A percentile compares a stretch with the other conserved stretches of the same genome.
These are phyloP conservation scores for Amanita fuliginea DNA, from an alignment of 768 basidiomycete genomes.

Conservation along the genomic window DNA sequence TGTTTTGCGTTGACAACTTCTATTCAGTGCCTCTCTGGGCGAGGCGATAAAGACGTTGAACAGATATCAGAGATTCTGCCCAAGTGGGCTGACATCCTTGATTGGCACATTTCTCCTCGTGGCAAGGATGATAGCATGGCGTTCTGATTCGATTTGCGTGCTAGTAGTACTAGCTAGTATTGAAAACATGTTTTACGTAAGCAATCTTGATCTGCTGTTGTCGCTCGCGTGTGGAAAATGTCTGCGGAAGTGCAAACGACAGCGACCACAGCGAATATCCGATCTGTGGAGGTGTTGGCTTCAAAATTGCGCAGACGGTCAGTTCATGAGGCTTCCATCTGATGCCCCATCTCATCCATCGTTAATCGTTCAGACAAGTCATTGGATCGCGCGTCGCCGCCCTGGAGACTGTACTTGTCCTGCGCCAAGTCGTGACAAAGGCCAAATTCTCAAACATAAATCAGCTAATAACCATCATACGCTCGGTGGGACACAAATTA, in stretches of 20 bases:
- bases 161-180: too few species aligned
- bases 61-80: constrained; percentile 92
- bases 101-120: constrained; percentile 72
- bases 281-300: constrained; percentile 57
- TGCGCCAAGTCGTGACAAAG: constrained; percentile 83
- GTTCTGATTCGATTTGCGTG: background rate
- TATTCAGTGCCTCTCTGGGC: constrained; percentile 80
- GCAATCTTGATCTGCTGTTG: background rate
- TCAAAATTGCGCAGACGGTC: constrained; percentile 65
- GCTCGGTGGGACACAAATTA: constrained; percentile 66
- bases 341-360: background rate
- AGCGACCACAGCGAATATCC: constrained; percentile 32
- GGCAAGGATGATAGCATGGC: constrained; percentile 8
- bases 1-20: background rate
- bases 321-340: constrained; percentile 19
- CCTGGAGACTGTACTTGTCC: constrained; percentile 76
- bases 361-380: constrained; percentile 55
- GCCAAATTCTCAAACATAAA: constrained; percentile 82
- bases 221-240: background rate
- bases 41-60: constrained; percentile 97
- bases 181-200: background rate
- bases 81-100: constrained; percentile 88
- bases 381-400: constrained; percentile 87
- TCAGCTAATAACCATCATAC: constrained; percentile 72
- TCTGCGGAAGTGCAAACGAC: constrained; percentile 6